These are phyloP conservation scores for Carex arenaria DNA, from an alignment of 202 grass and related monocot genomes.

Conservation along the genomic window DNA sequence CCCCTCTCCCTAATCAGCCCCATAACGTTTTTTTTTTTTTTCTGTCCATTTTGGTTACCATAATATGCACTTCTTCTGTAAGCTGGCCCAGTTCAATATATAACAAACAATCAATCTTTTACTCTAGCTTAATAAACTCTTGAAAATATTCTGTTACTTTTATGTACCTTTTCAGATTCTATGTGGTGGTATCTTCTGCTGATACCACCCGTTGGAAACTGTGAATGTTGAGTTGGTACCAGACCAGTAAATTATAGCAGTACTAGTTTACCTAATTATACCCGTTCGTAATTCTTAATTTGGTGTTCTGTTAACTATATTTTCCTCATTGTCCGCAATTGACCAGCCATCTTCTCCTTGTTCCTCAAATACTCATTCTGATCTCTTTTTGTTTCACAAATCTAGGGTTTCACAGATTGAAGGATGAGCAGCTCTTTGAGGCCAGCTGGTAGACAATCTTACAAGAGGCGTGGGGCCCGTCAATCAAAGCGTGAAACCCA, in stretches of 20 bases:
- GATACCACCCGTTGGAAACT: not conserved
- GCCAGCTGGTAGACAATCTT: not conserved
- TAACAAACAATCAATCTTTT: not conserved
- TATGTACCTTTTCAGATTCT: not conserved
- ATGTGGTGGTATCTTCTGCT: not conserved
- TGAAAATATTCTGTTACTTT: not conserved
- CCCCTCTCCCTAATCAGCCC: not conserved
- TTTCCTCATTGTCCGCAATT: not conserved
- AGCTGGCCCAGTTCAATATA: not conserved
- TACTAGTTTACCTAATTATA: not conserved
- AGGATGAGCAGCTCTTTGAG: slow-evolving; percentile 15
- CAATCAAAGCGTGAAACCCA: not conserved
- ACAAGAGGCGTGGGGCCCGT: not conserved
- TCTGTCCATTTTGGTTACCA: not conserved
- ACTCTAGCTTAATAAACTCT: not conserved
- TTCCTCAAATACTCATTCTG: not conserved
- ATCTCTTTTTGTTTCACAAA: not conserved
- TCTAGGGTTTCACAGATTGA: not conserved
- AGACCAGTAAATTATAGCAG: not conserved
- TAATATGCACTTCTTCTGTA: not conserved
- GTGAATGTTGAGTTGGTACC: not conserved
- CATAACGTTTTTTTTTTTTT: not conserved
- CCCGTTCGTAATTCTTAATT: not conserved
- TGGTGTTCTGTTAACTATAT: not conserved
- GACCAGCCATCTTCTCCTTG: not conserved